Base-by-base conservation (phyloP, 306 rosid species). In the Canavalia gladiata region DNA sequence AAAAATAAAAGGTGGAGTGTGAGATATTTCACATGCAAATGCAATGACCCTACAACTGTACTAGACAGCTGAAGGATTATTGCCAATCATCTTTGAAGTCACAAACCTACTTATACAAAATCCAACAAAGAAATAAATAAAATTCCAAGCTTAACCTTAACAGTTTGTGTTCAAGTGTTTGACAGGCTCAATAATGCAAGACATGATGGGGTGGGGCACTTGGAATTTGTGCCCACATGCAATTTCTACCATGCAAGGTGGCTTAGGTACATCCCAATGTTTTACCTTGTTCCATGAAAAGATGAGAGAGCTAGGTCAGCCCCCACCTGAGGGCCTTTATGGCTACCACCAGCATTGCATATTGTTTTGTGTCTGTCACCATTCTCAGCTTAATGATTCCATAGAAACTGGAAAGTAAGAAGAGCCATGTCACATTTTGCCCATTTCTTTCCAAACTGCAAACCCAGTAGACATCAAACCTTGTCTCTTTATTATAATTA, bases 211-310 rank as follows among this genome's bases (percentile, higher is more conserved):
- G 58, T 64, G 86, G 86, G 79, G 12, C 86, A 52, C 3, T 25
- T 68, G 74, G 75, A 75, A 74, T 76, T 59, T 83, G 83, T 66
- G 83, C 60, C 50, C 85, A 80, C 85, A 72, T 86, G 78, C 75
- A 71, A 59, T 50, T 80, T 50, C 34, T 66, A 76, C 58, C 57
- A 58, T 50, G 83, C 71, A 83, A 72, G 78, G 79, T 80, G 71
- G 10, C 59, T 2, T 12, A 80, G 83, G 81, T 77, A 83, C 89
- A 76, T 59, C 35, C 57, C 82, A 47, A 83, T 73, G 83, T 51
- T 72, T 39, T 59, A 10, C 78, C 80, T 41, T 75, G 60, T 83
- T 86, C 66, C 31, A 72, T 76, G 85, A 75, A 54, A 67, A 67
- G 57, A 81, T 49, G 73, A 65, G 78, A 68, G 13, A 11, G 34